These are phyloP conservation scores for Zygotorulaspora florentina DNA, from an alignment of 805 yeast genomes.

Conservation along the genomic window DNA sequence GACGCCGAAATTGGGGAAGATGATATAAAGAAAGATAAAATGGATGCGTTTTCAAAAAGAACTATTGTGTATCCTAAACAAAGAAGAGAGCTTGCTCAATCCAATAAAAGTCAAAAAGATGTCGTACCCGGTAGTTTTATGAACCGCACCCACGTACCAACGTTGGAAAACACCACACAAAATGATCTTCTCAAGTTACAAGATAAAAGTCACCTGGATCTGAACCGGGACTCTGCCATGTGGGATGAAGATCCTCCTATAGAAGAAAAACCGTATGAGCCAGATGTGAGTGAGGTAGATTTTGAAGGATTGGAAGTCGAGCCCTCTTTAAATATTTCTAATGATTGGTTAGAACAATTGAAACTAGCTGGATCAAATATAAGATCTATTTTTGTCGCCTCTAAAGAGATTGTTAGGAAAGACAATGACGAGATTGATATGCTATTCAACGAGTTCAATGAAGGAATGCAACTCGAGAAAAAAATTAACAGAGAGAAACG, in stretches of 20 bases:
- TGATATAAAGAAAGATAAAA: slow-evolving; percentile 29
- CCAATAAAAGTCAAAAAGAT: slow-evolving; percentile 6
- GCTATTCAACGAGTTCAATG: slow-evolving; percentile 42
- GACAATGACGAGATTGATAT: slow-evolving; percentile 12
- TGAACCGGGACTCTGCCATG: slow-evolving; percentile 12
- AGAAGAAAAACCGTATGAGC: slow-evolving; percentile 67
- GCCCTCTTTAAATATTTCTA: slow-evolving; percentile 47
- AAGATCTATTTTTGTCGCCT: slow-evolving; percentile 33
- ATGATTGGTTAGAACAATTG: slow-evolving; percentile 63
- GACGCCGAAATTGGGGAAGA: slow-evolving; percentile 54
- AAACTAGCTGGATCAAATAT: slow-evolving; percentile 41
- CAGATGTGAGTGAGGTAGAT: slow-evolving; percentile 48
- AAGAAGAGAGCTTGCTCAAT: slow-evolving; percentile 13
- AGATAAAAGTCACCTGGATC: slow-evolving; percentile 3
- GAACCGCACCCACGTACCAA: background rate
- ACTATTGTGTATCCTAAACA: slow-evolving; percentile 6
- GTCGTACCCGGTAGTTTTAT: slow-evolving; percentile 5
- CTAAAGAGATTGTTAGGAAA: slow-evolving; percentile 4
- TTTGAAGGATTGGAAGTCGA: slow-evolving; percentile 42
- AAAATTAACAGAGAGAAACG: slow-evolving; percentile 31
- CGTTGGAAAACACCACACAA: slow-evolving; percentile 5
- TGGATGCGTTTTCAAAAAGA: slow-evolving; percentile 7
- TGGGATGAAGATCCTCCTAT: slow-evolving; percentile 36
- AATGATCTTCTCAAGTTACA: slow-evolving; percentile 9
- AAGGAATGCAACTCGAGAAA: slow-evolving; percentile 28